A percentile compares a stretch with the other conserved stretches of the same genome.
Conservation (phyloP, 169 alveolate genomes). For the Neospora caninum region DNA sequence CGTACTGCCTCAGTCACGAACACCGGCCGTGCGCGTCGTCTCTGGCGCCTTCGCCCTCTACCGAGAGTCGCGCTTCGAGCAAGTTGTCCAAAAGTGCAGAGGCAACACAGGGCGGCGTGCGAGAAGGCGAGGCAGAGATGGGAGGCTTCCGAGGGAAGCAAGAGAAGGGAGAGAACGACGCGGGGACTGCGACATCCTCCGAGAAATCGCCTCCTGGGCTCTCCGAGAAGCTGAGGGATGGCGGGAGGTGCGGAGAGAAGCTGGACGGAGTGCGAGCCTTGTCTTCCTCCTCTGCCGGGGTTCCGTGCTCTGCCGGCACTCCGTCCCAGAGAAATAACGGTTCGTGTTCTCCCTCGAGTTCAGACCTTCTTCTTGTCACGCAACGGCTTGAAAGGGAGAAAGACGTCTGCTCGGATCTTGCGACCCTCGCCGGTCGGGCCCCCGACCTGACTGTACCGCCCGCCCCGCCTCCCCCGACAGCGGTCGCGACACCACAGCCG, state of each 20-base stretch:
- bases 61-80: background rate
- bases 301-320: background rate
- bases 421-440: background rate
- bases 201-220: too few species aligned
- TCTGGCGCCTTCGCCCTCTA: background rate
- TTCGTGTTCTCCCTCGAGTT: background rate
- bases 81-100: background rate
- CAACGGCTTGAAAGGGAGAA: background rate
- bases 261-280: background rate
- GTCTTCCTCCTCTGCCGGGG: background rate
- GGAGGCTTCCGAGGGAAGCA: too few species aligned
- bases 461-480: background rate
- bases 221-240: too few species aligned
- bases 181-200: too few species aligned
- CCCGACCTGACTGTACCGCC: background rate
- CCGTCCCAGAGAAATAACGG: too few species aligned
- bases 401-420: background rate
- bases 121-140: too few species aligned
- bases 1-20: constrained; percentile 66
- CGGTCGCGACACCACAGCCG: background rate
- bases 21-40: background rate
- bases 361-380: background rate
- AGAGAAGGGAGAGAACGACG: too few species aligned
- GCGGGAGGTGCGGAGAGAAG: too few species aligned
- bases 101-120: background rate